Evolutionary conservation across 495 filamentous ascomycete genomes (phyloP), one percentile per base, ranked within the genome.

Genomic region (Saxispiralis lemnorum): DNA sequence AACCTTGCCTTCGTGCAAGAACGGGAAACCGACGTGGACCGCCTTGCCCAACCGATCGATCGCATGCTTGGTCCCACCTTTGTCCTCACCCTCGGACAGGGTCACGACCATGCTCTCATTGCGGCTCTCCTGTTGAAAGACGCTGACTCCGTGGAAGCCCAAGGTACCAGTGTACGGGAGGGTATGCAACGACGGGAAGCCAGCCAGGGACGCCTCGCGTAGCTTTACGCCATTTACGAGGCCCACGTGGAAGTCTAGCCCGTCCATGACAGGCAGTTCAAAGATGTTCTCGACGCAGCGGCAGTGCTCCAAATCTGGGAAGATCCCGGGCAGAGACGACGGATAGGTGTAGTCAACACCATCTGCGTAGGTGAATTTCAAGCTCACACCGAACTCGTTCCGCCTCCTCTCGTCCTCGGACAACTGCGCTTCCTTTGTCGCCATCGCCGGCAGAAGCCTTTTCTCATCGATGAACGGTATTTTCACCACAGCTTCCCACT

Each of bases 401-500:
- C 92, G 69, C 20, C 69, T 66, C 54, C 74, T 80, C 58, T 99
- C 84, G 1, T 75, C 78, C 1, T 78, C 71, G 1, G 71, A 73
- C 16, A 99, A 69, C 19, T 80, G 66, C 36, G 77, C 63, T 45
- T 96, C 84, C 56, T 75, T 83, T 10, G 83, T 78, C 14, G 70
- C 78, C 75, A 99, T 89, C 10, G 88, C 92, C 30, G 66, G 63
- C 31, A 99, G 66, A 14, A 99, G 63, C 2, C 92, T 72, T 39
- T 72, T 69, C 57, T 96, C 87, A 24, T 96, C 85, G 52, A 99
- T 99, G 62, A 99, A 99, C 0, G 92, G 92, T 49, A 99, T 96
- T 63, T 94, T 95, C 41, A 96, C 86, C 32, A 99, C 87, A 24
- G 89, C 92, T 55, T 99, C 92, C 92, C 92, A 99, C 51, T 96